Evolutionary conservation across 768 basidiomycete genomes (phyloP).

Genomic region (Phlebiopsis flavidoalba): DNA sequence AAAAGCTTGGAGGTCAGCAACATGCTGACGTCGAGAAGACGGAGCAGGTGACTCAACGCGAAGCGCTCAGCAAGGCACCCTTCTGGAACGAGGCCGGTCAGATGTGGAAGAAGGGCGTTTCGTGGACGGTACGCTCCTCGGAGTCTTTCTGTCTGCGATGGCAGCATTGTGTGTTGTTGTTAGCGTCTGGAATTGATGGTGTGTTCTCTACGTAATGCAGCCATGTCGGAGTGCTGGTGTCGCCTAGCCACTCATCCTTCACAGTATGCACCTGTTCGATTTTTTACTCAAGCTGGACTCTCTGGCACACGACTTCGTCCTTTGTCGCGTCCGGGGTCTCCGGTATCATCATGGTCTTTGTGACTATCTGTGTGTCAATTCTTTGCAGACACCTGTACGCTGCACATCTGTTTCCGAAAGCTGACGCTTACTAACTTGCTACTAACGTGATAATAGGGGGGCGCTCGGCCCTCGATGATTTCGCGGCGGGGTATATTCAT

Average conservation of each 20-base stretch:
- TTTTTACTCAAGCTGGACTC: slow-evolving; percentile 49
- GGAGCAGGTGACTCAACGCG: slow-evolving; percentile 20
- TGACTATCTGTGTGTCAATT: slow-evolving; percentile 34
- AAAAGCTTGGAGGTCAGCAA: slow-evolving; percentile 17
- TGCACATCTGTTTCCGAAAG: not conserved
- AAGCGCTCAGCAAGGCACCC: slow-evolving; percentile 6
- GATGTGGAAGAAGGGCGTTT: slow-evolving; percentile 25
- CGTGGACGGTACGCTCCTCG: slow-evolving; percentile 33
- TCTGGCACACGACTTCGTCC: slow-evolving; percentile 36
- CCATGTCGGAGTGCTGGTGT: not conserved
- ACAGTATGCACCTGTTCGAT: slow-evolving; percentile 41
- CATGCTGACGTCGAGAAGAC: slow-evolving; percentile 25
- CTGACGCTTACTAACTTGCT: not conserved
- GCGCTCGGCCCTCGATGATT: slow-evolving; percentile 36
- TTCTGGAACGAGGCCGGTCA: slow-evolving; percentile 15
- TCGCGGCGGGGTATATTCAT: slow-evolving; percentile 38
- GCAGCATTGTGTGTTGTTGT: too few relatives aligned
- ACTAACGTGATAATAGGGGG: slow-evolving; percentile 19
- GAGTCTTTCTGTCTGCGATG: slow-evolving; percentile 40
- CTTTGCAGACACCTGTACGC: slow-evolving; percentile 35
- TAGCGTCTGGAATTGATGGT: slow-evolving; percentile 30
- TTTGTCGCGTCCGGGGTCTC: slow-evolving; percentile 48
- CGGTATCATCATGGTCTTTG: slow-evolving; percentile 37
- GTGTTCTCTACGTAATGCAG: slow-evolving; percentile 26
- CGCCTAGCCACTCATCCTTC: not conserved